Percentiles rank a stretch among this genome's conserved stretches.
phyloP scores from a whole-genome alignment of 345 rosid genomes.

The Heritiera littoralis region DNA sequence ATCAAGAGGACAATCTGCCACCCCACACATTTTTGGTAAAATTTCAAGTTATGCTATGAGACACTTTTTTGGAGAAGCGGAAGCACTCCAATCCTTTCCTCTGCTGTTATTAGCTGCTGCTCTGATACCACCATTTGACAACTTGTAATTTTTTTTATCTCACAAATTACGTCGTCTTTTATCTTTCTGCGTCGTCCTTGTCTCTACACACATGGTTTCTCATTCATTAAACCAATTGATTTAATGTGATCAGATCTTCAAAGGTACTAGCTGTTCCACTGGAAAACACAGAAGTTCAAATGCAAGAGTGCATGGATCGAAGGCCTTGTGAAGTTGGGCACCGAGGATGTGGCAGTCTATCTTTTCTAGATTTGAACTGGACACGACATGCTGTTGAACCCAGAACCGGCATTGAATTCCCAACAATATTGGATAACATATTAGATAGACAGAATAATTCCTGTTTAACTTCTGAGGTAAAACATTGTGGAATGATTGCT shows the following conservation, averaged over 20 bases:
- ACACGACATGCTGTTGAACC: conserved; percentile 64
- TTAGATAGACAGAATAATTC: conserved; percentile 36
- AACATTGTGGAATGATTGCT: conserved; percentile 14
- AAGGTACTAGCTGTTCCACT: conserved; percentile 45
- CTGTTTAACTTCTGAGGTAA: conserved; percentile 64
- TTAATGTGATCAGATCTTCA: conserved; percentile 49
- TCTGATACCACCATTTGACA: conserved; percentile 57
- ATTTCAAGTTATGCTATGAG: conserved; percentile 49
- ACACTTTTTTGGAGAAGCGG: conserved; percentile 57
- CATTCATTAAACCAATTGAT: neutral
- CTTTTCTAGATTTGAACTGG: conserved; percentile 56
- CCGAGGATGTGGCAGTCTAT: conserved; percentile 34
- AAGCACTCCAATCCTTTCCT: conserved; percentile 53
- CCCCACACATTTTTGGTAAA: conserved; percentile 41
- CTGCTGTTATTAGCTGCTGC: conserved; percentile 68
- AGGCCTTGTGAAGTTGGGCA: conserved; percentile 57
- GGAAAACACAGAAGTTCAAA: conserved; percentile 40
- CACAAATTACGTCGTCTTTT: neutral
- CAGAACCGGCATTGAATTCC: conserved; percentile 84
- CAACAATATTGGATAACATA: conserved; percentile 48
- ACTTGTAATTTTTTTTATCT: conserved; percentile 52
- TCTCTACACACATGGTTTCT: neutral
- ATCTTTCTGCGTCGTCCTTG: neutral
- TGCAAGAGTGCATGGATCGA: conserved; percentile 40
- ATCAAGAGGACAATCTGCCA: conserved; percentile 32